Evolutionary conservation across 768 basidiomycete species (phyloP).

Genomic region (Kwoniella pini): DNA sequence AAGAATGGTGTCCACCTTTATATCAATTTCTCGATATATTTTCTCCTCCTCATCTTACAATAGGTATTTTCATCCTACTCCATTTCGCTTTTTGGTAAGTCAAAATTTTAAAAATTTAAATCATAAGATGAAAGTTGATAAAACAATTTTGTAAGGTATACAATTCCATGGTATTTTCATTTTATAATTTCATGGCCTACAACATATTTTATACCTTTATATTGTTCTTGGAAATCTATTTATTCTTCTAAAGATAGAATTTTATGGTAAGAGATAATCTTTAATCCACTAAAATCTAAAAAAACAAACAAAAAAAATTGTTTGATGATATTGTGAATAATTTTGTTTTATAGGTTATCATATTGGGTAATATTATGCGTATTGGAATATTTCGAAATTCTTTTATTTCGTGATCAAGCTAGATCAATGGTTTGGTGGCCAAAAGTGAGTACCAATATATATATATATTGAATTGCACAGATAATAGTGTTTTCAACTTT

Average conservation of each 20-base stretch:
- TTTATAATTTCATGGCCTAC: slow-evolving; percentile 29
- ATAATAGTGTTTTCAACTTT: too few species aligned
- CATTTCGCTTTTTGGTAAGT: slow-evolving; percentile 34
- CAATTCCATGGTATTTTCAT: slow-evolving; percentile 38
- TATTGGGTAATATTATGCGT: slow-evolving; percentile 33
- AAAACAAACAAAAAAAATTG: too few species aligned
- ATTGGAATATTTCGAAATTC: slow-evolving; percentile 39
- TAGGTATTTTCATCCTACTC: slow-evolving; percentile 22
- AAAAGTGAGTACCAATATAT: slow-evolving; percentile 25
- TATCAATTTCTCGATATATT: slow-evolving; percentile 33
- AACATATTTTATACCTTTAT: slow-evolving; percentile 34
- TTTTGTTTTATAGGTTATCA: slow-evolving; percentile 23
- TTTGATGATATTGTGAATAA: not conserved
- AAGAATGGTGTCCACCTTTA: slow-evolving; percentile 31
- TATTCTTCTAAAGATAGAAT: slow-evolving; percentile 13
- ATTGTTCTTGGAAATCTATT: slow-evolving; percentile 22
- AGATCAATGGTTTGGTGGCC: slow-evolving; percentile 36
- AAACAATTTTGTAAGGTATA: not conserved
- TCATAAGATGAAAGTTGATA: too few species aligned
- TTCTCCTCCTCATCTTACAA: slow-evolving; percentile 29
- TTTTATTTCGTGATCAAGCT: slow-evolving; percentile 33
- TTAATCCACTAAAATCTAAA: not conserved
- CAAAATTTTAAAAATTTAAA: too few species aligned
- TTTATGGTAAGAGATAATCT: slow-evolving; percentile 24
- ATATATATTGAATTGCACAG: too few species aligned